Evolutionary conservation across 768 basidiomycete species (phyloP).

Genomic region (Agaricus subrufescens): DNA sequence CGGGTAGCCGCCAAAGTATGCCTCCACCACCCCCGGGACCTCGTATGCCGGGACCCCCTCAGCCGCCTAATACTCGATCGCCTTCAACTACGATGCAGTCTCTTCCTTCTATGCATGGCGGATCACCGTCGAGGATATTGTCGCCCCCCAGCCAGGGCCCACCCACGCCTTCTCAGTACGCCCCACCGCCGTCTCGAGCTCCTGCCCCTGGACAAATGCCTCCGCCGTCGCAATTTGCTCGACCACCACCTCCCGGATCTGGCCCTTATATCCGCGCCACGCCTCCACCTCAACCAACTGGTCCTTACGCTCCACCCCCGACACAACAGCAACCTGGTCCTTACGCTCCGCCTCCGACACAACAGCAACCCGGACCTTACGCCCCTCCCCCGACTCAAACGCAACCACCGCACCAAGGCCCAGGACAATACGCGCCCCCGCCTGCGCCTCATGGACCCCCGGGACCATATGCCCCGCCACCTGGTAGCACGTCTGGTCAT

Average conservation of each 20-base stretch:
- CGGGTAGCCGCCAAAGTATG: slow-evolving; percentile 48
- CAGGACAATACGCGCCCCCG: slow-evolving; percentile 8
- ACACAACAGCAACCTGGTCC: background rate
- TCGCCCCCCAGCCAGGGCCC: slow-evolving; percentile 28
- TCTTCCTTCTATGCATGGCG: background rate
- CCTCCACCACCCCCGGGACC: slow-evolving; percentile 32
- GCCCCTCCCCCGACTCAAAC: slow-evolving; percentile 17
- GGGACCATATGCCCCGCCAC: slow-evolving; percentile 27
- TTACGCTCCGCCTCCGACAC: slow-evolving; percentile 17
- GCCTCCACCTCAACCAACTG: slow-evolving; percentile 31
- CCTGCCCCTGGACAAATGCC: slow-evolving; percentile 38
- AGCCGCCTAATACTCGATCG: slow-evolving; percentile 21
- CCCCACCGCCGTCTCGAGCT: slow-evolving; percentile 37
- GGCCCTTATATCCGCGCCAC: slow-evolving; percentile 30
- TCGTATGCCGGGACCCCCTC: slow-evolving; percentile 22
- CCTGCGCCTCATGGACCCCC: slow-evolving; percentile 23
- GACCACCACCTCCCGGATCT: slow-evolving; percentile 25
- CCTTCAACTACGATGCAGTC: slow-evolving; percentile 16
- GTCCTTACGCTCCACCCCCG: slow-evolving; percentile 21
- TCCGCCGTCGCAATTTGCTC: slow-evolving; percentile 24
- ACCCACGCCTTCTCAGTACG: slow-evolving; percentile 47
- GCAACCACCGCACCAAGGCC: slow-evolving; percentile 11
- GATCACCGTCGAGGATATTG: slow-evolving; percentile 37
- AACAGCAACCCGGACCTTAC: slow-evolving; percentile 17
- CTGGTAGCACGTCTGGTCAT: slow-evolving; percentile 17